Conservation (phyloP, 768 basidiomycete species). For the Tylopilus sp. region DNA sequence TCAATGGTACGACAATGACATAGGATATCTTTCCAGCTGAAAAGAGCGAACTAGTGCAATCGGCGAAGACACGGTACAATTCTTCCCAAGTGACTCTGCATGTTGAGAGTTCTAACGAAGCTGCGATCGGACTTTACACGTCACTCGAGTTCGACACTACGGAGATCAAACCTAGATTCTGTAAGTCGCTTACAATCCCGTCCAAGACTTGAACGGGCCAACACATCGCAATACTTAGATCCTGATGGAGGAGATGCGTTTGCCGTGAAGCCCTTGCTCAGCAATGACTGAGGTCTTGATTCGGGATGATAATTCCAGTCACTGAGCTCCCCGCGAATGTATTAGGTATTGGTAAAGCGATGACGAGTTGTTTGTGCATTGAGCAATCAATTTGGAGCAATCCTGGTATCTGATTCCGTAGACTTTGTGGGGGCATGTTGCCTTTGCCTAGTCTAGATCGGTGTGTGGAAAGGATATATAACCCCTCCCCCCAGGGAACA, state of each 20-base stretch:
- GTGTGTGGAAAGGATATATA: no score
- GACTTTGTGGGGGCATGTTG: no score
- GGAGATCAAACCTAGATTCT: neutral
- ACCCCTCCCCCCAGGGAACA: no score
- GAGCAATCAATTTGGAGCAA: no score
- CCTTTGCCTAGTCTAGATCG: no score
- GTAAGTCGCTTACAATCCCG: slow-evolving; percentile 1
- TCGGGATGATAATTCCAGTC: neutral
- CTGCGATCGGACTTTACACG: slow-evolving; percentile 6
- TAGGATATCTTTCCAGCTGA: neutral
- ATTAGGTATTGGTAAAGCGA: no score
- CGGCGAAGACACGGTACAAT: neutral
- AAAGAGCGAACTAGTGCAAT: neutral
- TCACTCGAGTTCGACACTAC: slow-evolving; percentile 4
- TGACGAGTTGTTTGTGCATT: no score
- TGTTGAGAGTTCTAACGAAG: slow-evolving; percentile 8
- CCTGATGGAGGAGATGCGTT: slow-evolving; percentile 1
- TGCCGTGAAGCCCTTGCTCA: slow-evolving; percentile 1
- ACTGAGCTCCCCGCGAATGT: neutral
- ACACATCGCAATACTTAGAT: neutral
- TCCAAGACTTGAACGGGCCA: neutral
- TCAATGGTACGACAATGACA: neutral
- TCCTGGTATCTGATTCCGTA: no score
- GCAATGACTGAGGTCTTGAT: neutral
- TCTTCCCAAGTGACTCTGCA: slow-evolving; percentile 6